These are phyloP conservation scores for Xerocomellus dryophilus DNA, from an alignment of 768 basidiomycete genomes.

Conservation along the genomic window DNA sequence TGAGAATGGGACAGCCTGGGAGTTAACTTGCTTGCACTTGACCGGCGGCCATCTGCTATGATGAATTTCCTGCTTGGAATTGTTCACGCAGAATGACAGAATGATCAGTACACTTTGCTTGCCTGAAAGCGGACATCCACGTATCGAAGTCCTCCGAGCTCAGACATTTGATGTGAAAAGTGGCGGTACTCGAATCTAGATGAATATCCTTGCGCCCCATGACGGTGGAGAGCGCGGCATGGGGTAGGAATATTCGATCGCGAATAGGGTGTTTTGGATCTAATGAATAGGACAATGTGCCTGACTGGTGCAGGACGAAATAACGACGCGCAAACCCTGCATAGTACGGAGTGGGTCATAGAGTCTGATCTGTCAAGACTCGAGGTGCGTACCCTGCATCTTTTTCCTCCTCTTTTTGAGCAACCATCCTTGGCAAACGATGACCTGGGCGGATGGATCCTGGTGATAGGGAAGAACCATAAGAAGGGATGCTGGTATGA, in stretches of 20 bases:
- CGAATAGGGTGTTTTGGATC: conserved; percentile 68
- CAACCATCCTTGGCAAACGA: conserved; percentile 72
- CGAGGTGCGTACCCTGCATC: conserved; percentile 64
- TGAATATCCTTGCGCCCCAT: conserved; percentile 77
- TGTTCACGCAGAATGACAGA: conserved; percentile 18
- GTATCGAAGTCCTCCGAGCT: conserved; percentile 62
- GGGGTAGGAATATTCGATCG: conserved; percentile 62
- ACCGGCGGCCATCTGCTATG: conserved; percentile 38
- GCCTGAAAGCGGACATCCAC: conserved; percentile 80
- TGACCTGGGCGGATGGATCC: conserved; percentile 14
- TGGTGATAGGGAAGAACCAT: conserved; percentile 14
- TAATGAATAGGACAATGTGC: conserved; percentile 71
- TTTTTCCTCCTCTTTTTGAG: conserved; percentile 85
- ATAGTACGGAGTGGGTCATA: background rate
- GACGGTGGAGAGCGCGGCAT: conserved; percentile 75
- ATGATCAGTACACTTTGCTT: conserved; percentile 13
- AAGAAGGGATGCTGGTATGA: background rate
- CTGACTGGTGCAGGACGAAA: conserved; percentile 66
- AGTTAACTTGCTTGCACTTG: conserved; percentile 35
- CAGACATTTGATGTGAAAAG: conserved; percentile 82
- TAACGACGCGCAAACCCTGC: conserved; percentile 83
- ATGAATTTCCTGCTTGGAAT: conserved; percentile 53
- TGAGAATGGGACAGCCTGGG: conserved; percentile 44
- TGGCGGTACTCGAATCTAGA: conserved; percentile 70
- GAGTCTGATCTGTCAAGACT: background rate